Conservation (phyloP, 768 basidiomycete species). For the Lenzites betulinus region DNA sequence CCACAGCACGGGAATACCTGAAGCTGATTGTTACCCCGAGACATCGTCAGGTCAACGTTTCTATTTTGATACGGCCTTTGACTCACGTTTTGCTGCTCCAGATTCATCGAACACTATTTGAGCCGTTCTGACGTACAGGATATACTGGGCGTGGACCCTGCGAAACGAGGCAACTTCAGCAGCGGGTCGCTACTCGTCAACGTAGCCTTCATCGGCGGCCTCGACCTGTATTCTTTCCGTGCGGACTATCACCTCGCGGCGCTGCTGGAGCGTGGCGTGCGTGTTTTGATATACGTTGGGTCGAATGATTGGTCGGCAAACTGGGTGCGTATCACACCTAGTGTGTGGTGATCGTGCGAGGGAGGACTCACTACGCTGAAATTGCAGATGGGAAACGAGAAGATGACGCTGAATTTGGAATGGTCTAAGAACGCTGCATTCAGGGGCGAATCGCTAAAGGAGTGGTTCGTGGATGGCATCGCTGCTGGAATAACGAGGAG, state of each 20-base stretch:
- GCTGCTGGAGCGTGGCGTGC: slow-evolving; percentile 54
- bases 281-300: slow-evolving; percentile 58
- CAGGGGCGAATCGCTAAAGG: slow-evolving; percentile 41
- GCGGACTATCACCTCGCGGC: slow-evolving; percentile 48
- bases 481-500: slow-evolving; percentile 56
- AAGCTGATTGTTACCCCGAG: too few relatives aligned
- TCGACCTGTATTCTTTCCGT: slow-evolving; percentile 41
- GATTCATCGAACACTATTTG: too few relatives aligned
- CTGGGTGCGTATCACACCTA: too few relatives aligned
- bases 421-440: slow-evolving; percentile 61
- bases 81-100: too few relatives aligned
- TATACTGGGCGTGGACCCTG: slow-evolving; percentile 63
- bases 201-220: slow-evolving; percentile 46
- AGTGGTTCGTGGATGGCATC: slow-evolving; percentile 58
- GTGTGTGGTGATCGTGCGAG: too few relatives aligned
- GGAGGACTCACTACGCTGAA: neutral
- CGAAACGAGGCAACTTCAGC: slow-evolving; percentile 41
- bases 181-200: slow-evolving; percentile 46
- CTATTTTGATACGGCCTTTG: neutral
- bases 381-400: slow-evolving; percentile 54
- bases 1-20: too few relatives aligned
- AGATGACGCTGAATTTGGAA: slow-evolving; percentile 57
- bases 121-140: too few relatives aligned
- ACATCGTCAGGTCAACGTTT: too few relatives aligned
- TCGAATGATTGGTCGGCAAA: too few relatives aligned